Evolutionary conservation across 2,329 filamentous ascomycete species (phyloP).

Genomic region (Thelonectria olida): DNA sequence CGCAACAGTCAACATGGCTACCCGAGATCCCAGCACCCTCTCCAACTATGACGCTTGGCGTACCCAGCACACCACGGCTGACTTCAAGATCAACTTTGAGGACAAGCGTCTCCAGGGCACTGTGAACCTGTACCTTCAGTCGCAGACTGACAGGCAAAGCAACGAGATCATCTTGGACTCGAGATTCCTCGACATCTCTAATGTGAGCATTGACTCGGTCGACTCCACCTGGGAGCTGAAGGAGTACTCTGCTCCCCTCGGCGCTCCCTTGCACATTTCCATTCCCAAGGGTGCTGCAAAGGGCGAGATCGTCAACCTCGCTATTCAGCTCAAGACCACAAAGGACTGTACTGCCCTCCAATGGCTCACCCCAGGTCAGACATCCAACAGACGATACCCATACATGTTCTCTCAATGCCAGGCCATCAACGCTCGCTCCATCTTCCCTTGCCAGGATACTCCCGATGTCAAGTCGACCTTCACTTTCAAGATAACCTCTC

Average conservation of each 20-base stretch:
- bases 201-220: constrained; percentile 74
- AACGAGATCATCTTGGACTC: constrained; percentile 88
- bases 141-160: constrained; percentile 76
- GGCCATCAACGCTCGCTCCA: constrained; percentile 91
- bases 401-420: constrained; percentile 99
- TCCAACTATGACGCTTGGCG: constrained; percentile 92
- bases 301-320: constrained; percentile 61
- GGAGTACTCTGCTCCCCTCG: constrained; percentile 76
- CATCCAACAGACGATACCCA: constrained; percentile 92
- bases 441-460: constrained; percentile 97
- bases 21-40: constrained; percentile 86
- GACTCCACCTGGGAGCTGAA: constrained; percentile 71
- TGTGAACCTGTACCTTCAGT: constrained; percentile 80
- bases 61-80: constrained; percentile 83
- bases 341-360: constrained; percentile 90
- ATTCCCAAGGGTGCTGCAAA: constrained; percentile 64
- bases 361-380: constrained; percentile 94
- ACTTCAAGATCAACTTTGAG: constrained; percentile 86
- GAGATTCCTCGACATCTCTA: constrained; percentile 79
- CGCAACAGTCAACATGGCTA: constrained; percentile 44
- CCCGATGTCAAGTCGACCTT: constrained; percentile 97
- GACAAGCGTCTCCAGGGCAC: constrained; percentile 79
- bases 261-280: constrained; percentile 74
- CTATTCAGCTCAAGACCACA: constrained; percentile 83
- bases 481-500: constrained; percentile 86